Conservation (phyloP, 441 rosid species). For the Gossypium schwendimanii region DNA sequence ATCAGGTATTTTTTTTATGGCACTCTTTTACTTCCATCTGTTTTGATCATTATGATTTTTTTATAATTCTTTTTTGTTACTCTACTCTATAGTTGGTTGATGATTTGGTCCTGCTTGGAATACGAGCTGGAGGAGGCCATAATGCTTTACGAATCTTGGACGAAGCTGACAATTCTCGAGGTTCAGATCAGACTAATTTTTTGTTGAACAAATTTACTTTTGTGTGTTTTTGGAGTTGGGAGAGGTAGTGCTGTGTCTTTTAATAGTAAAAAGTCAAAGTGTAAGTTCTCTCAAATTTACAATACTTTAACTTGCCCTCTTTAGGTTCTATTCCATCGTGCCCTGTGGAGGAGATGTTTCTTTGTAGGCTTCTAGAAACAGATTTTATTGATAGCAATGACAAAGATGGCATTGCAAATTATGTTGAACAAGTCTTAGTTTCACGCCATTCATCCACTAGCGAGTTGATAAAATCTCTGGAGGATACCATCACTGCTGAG, state of each 20-base stretch:
- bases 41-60: not conserved
- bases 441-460: constrained; percentile 53
- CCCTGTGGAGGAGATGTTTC: constrained; percentile 69
- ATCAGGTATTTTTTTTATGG: constrained; percentile 43
- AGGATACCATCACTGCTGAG: constrained; percentile 57
- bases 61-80: not conserved
- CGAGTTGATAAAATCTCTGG: constrained; percentile 65
- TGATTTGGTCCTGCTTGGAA: constrained; percentile 72
- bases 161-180: constrained; percentile 38
- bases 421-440: constrained; percentile 59
- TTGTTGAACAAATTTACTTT: constrained; percentile 2
- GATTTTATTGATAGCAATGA: constrained; percentile 42
- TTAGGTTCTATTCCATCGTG: constrained; percentile 72
- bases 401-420: constrained; percentile 36
- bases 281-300: not conserved
- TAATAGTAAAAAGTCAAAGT: not conserved
- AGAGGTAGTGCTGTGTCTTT: not conserved
- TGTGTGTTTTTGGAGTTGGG: not conserved
- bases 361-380: constrained; percentile 67
- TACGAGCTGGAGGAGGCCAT: constrained; percentile 58
- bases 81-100: constrained; percentile 58
- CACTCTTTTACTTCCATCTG: not conserved
- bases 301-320: constrained; percentile 17
- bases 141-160: constrained; percentile 40
- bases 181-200: constrained; percentile 26